A percentile compares a stretch with the other conserved stretches of the same genome.
These are phyloP conservation scores for Hypoxylon rickii DNA, from an alignment of 495 filamentous ascomycete genomes.

Conservation along the genomic window DNA sequence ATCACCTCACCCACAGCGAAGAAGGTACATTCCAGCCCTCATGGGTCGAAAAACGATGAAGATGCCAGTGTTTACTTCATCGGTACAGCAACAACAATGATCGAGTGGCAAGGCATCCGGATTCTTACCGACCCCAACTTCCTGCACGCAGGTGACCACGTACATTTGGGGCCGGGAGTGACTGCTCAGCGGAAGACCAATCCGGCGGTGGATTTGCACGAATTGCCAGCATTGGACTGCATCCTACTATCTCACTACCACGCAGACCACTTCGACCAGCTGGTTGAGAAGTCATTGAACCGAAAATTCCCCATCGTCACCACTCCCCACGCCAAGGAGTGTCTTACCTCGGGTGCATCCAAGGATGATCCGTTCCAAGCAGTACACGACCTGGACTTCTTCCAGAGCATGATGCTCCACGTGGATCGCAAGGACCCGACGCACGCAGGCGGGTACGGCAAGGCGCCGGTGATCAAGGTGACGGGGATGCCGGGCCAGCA, in stretches of 20 bases:
- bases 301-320: slow-evolving; percentile 67
- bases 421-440: slow-evolving; percentile 37
- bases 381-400: slow-evolving; percentile 61
- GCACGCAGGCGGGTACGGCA: slow-evolving; percentile 16
- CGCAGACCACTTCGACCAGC: slow-evolving; percentile 66
- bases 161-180: slow-evolving; percentile 69
- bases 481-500: slow-evolving; percentile 75
- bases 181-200: slow-evolving; percentile 57
- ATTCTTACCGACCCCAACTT: slow-evolving; percentile 76
- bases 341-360: slow-evolving; percentile 43
- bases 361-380: slow-evolving; percentile 57
- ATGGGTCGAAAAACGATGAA: slow-evolving; percentile 19
- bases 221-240: slow-evolving; percentile 64
- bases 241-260: slow-evolving; percentile 71
- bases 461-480: slow-evolving; percentile 54
- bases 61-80: slow-evolving; percentile 57
- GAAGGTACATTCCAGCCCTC: slow-evolving; percentile 22
- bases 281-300: slow-evolving; percentile 62
- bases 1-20: slow-evolving; percentile 11
- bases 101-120: slow-evolving; percentile 66
- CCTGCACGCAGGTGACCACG: slow-evolving; percentile 69
- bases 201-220: slow-evolving; percentile 64
- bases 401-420: slow-evolving; percentile 57
- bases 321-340: slow-evolving; percentile 63
- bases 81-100: slow-evolving; percentile 68